Base-by-base conservation (phyloP, 139 green algal species). In the Choricystis sp. region DNA sequence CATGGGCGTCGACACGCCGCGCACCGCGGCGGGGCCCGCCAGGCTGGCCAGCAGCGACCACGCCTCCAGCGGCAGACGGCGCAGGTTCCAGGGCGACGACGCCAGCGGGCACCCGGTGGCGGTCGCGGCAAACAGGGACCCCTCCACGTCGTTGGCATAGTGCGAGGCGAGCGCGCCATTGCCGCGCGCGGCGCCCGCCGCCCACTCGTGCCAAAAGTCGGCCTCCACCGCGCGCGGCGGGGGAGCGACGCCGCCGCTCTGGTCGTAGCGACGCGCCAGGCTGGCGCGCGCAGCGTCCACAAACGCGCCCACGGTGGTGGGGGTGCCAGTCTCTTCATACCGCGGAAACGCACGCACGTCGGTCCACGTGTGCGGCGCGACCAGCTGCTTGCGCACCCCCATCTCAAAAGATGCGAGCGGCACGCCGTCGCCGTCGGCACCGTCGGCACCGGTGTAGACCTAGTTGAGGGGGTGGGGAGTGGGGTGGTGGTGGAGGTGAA, bases 101-200 rank as follows among this genome's bases (percentile, higher is more conserved):
- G 69, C 76, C 49, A 91, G 59, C 3, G 74, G 72, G 67, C 40
- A 52, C 9, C 9, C 9, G 9, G 40, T 21, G 9, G 40, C 9
- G 40, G 40, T 52, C 9, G 40, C 9, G 40, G 40, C 9, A 64
- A 91, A 94, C 3, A 72, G 79, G 52, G 64, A 84, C 26, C 84
- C 85, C 31, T 89, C 82, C 23, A 91, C 73, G 66, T 94, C 80
- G 57, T 81, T 85, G 58, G 77, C 85, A 59, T 94, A 91, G 61
- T 83, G 59, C 0, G 90, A 67, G 1, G 24, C 16, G 27, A 59
- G 9, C 16, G 57, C 55, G 20, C 25, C 27, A 3, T 29, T 29
- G 4, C 59, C 49, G 1, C 19, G 29, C 40, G 57, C 24, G 57
- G 0, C 29, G 27, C 3, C n/a, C n/a, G n/a, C n/a, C n/a, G 40